phyloP scores from a whole-genome alignment of 306 rosid genomes.

The Crataegus laevigata region DNA sequence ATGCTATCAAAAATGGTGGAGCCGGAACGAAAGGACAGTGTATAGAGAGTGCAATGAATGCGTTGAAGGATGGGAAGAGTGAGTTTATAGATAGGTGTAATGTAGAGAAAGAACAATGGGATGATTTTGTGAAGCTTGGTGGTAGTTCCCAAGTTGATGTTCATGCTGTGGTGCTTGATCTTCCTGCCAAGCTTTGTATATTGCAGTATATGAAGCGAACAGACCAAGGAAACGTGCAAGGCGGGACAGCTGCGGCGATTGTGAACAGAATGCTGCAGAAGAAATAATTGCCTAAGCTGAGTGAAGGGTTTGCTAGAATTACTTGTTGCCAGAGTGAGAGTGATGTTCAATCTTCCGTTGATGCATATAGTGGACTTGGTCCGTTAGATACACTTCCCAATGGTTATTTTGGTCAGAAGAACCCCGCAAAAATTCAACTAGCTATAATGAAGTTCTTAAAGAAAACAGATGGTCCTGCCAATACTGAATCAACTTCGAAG shows the following conservation, averaged over 20 bases:
- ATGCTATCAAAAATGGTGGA: conserved; percentile 74
- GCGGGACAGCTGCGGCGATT: conserved; percentile 89
- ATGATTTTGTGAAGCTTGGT: conserved; percentile 67
- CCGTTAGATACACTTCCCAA: conserved; percentile 52
- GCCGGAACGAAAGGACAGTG: conserved; percentile 79
- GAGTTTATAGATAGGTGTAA: conserved; percentile 86
- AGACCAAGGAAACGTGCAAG: conserved; percentile 88
- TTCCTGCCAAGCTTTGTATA: conserved; percentile 81
- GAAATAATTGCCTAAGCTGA: conserved; percentile 75
- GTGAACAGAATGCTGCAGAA: conserved; percentile 88
- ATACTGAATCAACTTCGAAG: conserved; percentile 23
- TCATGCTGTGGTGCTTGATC: conserved; percentile 85
- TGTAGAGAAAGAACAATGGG: conserved; percentile 67
- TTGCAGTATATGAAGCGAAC: conserved; percentile 78
- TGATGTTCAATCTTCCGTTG: conserved; percentile 51
- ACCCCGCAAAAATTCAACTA: conserved; percentile 59
- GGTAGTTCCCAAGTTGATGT: conserved; percentile 37
- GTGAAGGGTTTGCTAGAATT: conserved; percentile 72
- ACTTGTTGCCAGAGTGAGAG: conserved; percentile 64
- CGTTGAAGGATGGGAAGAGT: conserved; percentile 61
- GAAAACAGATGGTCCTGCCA: conserved; percentile 48
- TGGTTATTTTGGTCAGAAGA: conserved; percentile 85
- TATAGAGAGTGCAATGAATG: conserved; percentile 51
- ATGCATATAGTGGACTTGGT: conserved; percentile 50
- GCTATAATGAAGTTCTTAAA: conserved; percentile 83